Base-by-base conservation (phyloP, 805 yeast genomes). In the Pichia nanzhaoensis region DNA sequence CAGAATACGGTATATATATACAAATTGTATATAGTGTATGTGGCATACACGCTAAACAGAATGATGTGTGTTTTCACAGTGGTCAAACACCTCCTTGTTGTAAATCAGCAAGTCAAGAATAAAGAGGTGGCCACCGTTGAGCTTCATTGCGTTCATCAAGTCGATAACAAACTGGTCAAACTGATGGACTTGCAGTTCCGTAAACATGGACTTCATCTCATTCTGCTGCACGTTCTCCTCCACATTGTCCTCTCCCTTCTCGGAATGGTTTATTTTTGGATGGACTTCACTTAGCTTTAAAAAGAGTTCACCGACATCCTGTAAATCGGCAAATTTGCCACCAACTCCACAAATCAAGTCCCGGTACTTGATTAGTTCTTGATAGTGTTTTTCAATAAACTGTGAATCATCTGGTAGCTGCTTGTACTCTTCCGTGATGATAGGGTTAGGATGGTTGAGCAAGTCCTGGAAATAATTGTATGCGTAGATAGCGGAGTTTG, bases 101-200 rank as follows among this genome's bases (percentile, higher is more conserved):
- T 75, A 72, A 18, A 77, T 55, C 35, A 81, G 55, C 1, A 81
- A 66, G 54, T 82, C 88, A 54, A 82, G 69, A 12, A 77, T 69
- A 42, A 74, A 74, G 2, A 81, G 67, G 52, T 78, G 74, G 1
- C 81, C 82, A 16, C 83, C 82, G 53, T 82, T 81, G 30, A 75
- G 52, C 16, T 63, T 59, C 36, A 75, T 58, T 30, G 80, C 65
- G 46, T 68, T 55, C 52, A 67, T 66, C 38, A 75, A 64, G 37
- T 69, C 73, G 28, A 61, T 60, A 6, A 71, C 56, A 46, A 75
- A 68, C 39, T 66, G 57, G 42, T 61, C 58, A 43, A 57, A 59
- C 27, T 54, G 37, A 51, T 54, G 39, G 46, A 34, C 5, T 34
- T 49, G 18, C 52, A 55, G 21, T 49, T 49, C 28, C 63, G 66